A percentile compares a stretch with the other conserved stretches of the same genome.
phyloP scores from a whole-genome alignment of 768 basidiomycete genomes.

The Crucibulum laeve region DNA sequence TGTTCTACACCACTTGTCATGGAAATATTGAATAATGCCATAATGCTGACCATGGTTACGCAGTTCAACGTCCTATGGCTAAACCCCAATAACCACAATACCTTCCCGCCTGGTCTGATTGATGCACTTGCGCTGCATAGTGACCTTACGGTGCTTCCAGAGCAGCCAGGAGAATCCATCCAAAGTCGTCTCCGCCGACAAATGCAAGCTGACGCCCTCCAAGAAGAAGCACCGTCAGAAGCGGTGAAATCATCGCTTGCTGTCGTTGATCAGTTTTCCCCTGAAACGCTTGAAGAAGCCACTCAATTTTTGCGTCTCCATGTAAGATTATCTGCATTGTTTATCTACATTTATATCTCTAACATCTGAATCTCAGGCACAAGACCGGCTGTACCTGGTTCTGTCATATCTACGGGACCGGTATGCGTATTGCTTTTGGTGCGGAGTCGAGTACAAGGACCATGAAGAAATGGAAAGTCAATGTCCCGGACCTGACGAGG shows the following conservation, averaged over 20 bases:
- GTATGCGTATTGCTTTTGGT: conserved; percentile 86
- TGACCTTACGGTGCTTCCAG: conserved; percentile 16
- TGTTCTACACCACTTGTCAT: conserved; percentile 18
- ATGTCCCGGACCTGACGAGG: conserved; percentile 77
- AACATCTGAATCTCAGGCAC: conserved; percentile 44
- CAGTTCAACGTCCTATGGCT: conserved; percentile 86
- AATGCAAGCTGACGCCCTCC: conserved; percentile 73
- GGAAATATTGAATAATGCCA: background rate
- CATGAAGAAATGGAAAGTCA: conserved; percentile 52
- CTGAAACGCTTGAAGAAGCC: conserved; percentile 63
- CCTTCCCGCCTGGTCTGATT: conserved; percentile 64
- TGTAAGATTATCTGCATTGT: conserved; percentile 29
- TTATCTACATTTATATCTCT: conserved; percentile 7
- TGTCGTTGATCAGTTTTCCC: conserved; percentile 35
- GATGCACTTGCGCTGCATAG: conserved; percentile 47
- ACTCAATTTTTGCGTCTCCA: conserved; percentile 62
- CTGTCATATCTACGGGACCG: conserved; percentile 69
- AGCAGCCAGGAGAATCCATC: conserved; percentile 25
- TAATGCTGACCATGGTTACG: conserved; percentile 6
- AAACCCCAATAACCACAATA: conserved; percentile 56
- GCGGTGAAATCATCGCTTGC: conserved; percentile 11
- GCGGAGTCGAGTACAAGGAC: conserved; percentile 70
- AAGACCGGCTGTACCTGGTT: conserved; percentile 63
- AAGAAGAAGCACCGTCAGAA: conserved; percentile 25
- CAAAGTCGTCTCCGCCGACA: conserved; percentile 60